A percentile compares a stretch with the other conserved stretches of the same genome.
Evolutionary conservation across 2,329 filamentous ascomycete species (phyloP).

Genomic region (Blastomyces gilchristii): DNA sequence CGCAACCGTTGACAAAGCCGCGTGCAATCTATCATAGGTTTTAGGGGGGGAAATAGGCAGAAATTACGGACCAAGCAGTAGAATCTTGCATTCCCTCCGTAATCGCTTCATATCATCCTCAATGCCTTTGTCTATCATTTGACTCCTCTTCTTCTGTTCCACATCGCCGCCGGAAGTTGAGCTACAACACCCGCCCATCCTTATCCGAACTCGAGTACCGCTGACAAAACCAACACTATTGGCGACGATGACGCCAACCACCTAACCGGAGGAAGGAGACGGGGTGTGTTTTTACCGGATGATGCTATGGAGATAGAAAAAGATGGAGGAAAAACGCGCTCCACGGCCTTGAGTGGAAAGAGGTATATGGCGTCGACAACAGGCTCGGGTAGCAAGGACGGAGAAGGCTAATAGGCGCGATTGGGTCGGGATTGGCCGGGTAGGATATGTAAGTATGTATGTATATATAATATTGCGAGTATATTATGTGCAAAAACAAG

Average conservation of each 20-base stretch:
- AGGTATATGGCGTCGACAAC: not conserved
- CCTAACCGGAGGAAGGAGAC: not conserved
- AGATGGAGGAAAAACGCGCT: not conserved
- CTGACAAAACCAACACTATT: not conserved
- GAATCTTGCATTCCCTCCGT: constrained; percentile 96
- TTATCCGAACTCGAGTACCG: constrained; percentile 14
- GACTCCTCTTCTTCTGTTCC: constrained; percentile 92
- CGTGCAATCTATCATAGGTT: constrained; percentile 6
- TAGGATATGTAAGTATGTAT: too few species aligned
- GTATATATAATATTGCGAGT: too few species aligned
- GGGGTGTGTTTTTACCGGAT: not conserved
- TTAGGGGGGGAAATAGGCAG: not conserved
- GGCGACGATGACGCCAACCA: not conserved
- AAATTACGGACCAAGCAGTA: constrained; percentile 68
- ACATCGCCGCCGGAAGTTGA: constrained; percentile 66
- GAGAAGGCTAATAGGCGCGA: not conserved
- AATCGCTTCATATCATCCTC: constrained; percentile 90
- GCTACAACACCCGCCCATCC: constrained; percentile 91
- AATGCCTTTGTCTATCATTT: constrained; percentile 84
- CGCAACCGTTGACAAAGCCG: constrained; percentile 10
- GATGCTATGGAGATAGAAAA: not conserved
- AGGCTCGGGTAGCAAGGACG: not conserved
- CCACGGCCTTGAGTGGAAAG: not conserved
- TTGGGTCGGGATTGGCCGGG: not conserved
- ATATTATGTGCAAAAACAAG: constrained; percentile 4